Percentiles rank a stretch among this genome's conserved stretches.
Evolutionary conservation across 177 flowering plant species (phyloP).

Genomic region (Vitis hybrid): DNA sequence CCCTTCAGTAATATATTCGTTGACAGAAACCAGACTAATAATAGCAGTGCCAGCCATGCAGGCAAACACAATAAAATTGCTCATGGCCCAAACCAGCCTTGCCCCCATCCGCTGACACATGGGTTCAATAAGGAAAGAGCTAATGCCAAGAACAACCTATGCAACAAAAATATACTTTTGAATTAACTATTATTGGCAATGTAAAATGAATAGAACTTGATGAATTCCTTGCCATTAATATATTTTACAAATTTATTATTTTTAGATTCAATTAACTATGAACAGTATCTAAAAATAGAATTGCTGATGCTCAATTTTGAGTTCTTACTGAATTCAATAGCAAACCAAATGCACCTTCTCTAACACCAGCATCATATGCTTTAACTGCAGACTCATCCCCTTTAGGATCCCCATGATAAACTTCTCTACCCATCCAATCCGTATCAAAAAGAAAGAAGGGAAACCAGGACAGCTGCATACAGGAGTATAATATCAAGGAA

Average conservation of each 20-base stretch:
- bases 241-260: background rate
- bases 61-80: slow-evolving; percentile 85
- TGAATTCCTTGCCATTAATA: background rate
- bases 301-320: slow-evolving; percentile 24
- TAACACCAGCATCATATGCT: slow-evolving; percentile 84
- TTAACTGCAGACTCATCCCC: slow-evolving; percentile 46
- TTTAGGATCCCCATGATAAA: slow-evolving; percentile 90
- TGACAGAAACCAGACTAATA: slow-evolving; percentile 67
- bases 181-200: background rate
- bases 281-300: background rate
- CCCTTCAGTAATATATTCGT: slow-evolving; percentile 46
- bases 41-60: slow-evolving; percentile 91
- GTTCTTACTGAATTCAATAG: slow-evolving; percentile 99
- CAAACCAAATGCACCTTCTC: slow-evolving; percentile 99
- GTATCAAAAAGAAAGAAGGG: slow-evolving; percentile 98
- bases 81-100: slow-evolving; percentile 83
- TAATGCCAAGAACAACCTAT: slow-evolving; percentile 93
- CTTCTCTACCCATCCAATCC: slow-evolving; percentile 99
- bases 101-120: slow-evolving; percentile 87
- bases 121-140: slow-evolving; percentile 90
- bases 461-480: slow-evolving; percentile 90
- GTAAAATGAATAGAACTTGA: background rate
- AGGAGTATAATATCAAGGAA: slow-evolving; percentile 5
- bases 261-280: background rate
- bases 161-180: slow-evolving; percentile 1